Percentiles rank a stretch among this genome's conserved stretches.
Conservation (phyloP, 768 basidiomycete species). For the Hypholoma fasciculare region DNA sequence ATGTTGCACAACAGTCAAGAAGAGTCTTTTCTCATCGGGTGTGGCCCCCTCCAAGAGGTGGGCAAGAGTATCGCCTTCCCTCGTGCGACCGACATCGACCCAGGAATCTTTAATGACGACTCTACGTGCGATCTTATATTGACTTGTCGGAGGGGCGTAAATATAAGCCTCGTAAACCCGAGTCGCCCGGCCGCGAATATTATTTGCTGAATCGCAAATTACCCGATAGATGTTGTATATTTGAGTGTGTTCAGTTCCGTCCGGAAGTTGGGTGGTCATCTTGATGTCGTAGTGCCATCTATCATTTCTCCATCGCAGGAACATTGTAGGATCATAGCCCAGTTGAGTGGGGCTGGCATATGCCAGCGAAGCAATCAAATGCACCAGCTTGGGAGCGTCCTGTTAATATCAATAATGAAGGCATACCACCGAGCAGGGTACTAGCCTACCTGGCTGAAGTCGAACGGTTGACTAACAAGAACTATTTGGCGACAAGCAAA, state of each 20-base stretch:
- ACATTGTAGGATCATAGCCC: slow-evolving; percentile 3
- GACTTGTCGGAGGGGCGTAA: no score
- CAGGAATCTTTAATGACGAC: slow-evolving; percentile 1
- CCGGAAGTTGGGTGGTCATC: not conserved
- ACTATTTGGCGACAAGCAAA: not conserved
- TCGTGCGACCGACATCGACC: not conserved
- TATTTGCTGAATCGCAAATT: not conserved
- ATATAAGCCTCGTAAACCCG: not conserved
- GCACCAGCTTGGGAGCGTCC: not conserved
- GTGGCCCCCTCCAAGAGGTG: not conserved
- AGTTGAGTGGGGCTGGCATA: slow-evolving; percentile 1
- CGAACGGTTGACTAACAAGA: not conserved
- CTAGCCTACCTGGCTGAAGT: not conserved
- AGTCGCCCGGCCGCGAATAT: not conserved
- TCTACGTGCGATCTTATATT: not conserved
- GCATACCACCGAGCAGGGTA: not conserved
- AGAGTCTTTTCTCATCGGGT: not conserved
- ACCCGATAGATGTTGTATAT: not conserved
- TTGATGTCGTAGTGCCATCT: not conserved
- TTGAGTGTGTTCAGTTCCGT: not conserved
- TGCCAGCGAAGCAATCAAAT: not conserved
- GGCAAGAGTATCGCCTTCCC: not conserved
- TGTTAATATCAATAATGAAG: not conserved
- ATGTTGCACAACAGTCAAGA: not conserved
- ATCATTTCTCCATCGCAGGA: not conserved